Percentiles rank a stretch among this genome's conserved stretches.
Conservation (phyloP, 2,329 filamentous ascomycete genomes). For the Botrytis porri region DNA sequence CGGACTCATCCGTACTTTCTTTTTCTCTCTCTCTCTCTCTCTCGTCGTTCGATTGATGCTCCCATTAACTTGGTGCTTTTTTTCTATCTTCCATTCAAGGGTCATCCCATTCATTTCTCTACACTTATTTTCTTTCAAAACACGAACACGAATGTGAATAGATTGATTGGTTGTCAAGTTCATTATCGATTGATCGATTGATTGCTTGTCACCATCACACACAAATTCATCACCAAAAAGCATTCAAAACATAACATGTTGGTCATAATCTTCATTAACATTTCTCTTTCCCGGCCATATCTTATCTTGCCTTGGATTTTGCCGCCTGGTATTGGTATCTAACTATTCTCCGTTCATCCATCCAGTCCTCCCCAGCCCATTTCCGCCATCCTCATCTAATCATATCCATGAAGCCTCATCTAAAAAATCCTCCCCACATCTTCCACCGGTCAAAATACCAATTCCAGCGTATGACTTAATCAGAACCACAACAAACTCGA, state of each 20-base stretch:
- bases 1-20: background rate
- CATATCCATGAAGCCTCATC: constrained; percentile 10
- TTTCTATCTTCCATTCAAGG: background rate
- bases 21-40: too few relatives aligned
- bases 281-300: background rate
- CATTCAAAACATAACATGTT: background rate
- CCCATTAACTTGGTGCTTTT: background rate
- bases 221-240: background rate
- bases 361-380: constrained; percentile 1
- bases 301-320: background rate
- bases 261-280: constrained; percentile 19
- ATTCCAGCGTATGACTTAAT: constrained; percentile 10
- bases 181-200: background rate
- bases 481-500: background rate
- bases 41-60: background rate
- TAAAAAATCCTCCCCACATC: background rate
- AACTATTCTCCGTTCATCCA: background rate
- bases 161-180: background rate
- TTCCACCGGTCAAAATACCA: background rate
- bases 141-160: background rate
- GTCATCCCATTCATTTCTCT: background rate
- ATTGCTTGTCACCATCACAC: background rate
- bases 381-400: constrained; percentile 9
- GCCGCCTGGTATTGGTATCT: constrained; percentile 15
- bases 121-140: background rate